Evolutionary conservation across 495 filamentous ascomycete genomes (phyloP), one percentile per base, ranked within the genome.

Genomic region (Talaromyces thailandensis): DNA sequence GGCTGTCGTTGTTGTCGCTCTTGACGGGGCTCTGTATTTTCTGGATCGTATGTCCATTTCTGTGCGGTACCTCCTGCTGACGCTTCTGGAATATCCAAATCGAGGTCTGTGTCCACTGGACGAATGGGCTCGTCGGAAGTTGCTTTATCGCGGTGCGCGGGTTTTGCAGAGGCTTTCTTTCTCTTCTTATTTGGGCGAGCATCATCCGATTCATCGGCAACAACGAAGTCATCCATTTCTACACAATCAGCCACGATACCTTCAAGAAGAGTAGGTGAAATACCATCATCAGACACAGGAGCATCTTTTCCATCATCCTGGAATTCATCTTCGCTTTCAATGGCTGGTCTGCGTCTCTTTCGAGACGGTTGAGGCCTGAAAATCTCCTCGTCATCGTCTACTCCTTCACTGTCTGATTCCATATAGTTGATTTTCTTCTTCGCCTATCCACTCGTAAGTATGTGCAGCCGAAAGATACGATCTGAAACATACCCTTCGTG

Each of bases 201-300:
- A 61, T 93, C 88, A n/a, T 89, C 87, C 8, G 81, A 89, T 51
- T 94, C 92, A 51, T 92, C 91, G 8, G 82, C 73, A 23, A 91
- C 92, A 55, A 95, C 76, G 68, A 96, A 96, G 68, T 96, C 90
- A 60, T 87, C 91, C 80, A 92, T 85, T 62, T 91, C 89, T 87
- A 64, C 18, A 65, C 7, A 37, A 66, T 75, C 62, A 79, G 68
- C 26, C 12, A 16, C 7, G 51, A 5, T 12, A 25, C 50, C 50
- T 26, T 28, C 5, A 55, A 52, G 2, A 31, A 31, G 35, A 21
- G 31, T 2, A 21, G 29, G 55, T 31, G 80, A 82, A 67, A 86
- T 81, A 70, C 90, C 85, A 56, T 88, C 83, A 24, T 88, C 84
- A 26, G 79, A 78, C 6, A 81, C 81, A 21, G 69, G 81, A 40